A percentile compares a stretch with the other conserved stretches of the same genome.
Evolutionary conservation across 257 asterid genomes (phyloP).

Genomic region (Rubia yunnanensis): DNA sequence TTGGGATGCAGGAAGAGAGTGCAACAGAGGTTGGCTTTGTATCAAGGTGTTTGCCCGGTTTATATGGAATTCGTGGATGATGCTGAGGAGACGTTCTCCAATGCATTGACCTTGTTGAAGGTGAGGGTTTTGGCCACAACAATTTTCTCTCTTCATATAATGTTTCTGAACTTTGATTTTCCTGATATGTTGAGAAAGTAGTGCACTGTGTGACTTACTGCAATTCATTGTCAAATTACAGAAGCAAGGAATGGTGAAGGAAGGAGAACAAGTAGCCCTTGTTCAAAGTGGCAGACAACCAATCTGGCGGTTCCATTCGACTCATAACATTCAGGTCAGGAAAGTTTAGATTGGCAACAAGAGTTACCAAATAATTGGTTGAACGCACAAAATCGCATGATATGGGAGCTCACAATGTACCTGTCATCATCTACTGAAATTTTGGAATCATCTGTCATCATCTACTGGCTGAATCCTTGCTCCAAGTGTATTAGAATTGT

Average conservation of each 20-base stretch:
- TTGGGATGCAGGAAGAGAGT: slow-evolving; percentile 65
- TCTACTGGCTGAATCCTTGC: not conserved
- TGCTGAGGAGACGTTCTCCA: slow-evolving; percentile 73
- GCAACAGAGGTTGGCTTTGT: slow-evolving; percentile 84
- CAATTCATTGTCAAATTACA: slow-evolving; percentile 12
- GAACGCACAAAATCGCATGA: not conserved
- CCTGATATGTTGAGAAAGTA: not conserved
- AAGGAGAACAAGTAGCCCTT: slow-evolving; percentile 89
- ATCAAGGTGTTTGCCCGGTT: slow-evolving; percentile 92
- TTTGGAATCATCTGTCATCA: not conserved
- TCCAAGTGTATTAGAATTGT: not conserved
- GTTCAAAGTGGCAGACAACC: slow-evolving; percentile 91
- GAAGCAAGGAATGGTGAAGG: slow-evolving; percentile 90
- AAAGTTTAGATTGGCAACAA: slow-evolving; percentile 38
- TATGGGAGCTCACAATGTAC: not conserved
- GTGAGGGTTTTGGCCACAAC: slow-evolving; percentile 23
- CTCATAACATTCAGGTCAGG: slow-evolving; percentile 91
- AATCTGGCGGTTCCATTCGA: slow-evolving; percentile 69
- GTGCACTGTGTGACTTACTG: not conserved
- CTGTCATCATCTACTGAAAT: not conserved
- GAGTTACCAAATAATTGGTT: not conserved
- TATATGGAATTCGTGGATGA: slow-evolving; percentile 76
- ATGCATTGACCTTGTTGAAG: slow-evolving; percentile 60
- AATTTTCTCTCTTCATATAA: not conserved
- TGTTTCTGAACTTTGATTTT: not conserved